phyloP scores from a whole-genome alignment of 2,329 filamentous ascomycete genomes.

The Beauveria brongniartii region DNA sequence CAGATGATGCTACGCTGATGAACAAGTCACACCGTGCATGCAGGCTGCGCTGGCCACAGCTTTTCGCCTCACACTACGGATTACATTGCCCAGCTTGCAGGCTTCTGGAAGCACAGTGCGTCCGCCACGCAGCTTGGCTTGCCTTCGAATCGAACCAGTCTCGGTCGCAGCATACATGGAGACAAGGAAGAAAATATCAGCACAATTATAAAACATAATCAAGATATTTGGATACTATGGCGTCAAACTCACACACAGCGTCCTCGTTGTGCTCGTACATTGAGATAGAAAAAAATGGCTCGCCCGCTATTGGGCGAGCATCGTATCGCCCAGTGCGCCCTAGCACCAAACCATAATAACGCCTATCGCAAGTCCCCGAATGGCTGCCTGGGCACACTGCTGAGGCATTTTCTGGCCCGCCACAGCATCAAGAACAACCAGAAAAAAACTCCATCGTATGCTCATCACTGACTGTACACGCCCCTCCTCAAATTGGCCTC shows the following conservation, averaged over 20 bases:
- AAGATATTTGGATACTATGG: not conserved
- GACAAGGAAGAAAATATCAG: not conserved
- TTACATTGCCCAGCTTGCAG: not conserved
- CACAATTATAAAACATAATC: not conserved
- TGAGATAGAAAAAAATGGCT: not conserved
- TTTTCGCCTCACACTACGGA: not conserved
- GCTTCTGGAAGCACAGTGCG: conserved; percentile 7
- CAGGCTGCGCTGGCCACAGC: not conserved
- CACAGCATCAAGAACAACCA: not conserved
- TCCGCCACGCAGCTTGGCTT: not conserved
- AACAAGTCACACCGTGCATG: not conserved
- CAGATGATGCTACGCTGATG: not conserved
- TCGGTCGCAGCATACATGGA: not conserved
- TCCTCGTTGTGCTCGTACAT: too few species aligned
- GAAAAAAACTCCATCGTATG: not conserved
- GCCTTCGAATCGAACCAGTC: not conserved
- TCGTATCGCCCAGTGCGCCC: not conserved
- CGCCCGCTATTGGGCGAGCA: not conserved
- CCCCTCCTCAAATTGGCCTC: not conserved
- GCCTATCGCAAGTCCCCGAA: not conserved
- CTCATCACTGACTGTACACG: not conserved
- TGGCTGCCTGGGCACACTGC: not conserved
- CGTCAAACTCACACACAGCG: not conserved
- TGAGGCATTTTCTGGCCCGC: conserved; percentile 3
- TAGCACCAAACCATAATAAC: not conserved